Base-by-base conservation (phyloP, 768 basidiomycete genomes). In the Lentinula sp. region DNA sequence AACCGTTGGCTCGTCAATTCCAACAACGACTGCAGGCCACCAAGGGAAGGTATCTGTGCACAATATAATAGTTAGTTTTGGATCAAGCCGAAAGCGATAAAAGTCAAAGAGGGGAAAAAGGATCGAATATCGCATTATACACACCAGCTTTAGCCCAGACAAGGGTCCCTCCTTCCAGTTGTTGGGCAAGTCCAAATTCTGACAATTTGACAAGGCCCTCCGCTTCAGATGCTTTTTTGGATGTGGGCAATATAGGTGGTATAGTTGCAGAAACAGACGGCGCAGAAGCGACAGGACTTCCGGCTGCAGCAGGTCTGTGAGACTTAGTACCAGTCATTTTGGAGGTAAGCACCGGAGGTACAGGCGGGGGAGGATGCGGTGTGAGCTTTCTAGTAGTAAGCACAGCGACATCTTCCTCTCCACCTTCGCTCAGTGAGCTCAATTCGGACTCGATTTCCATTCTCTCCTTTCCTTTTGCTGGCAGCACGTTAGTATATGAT, bases 141-240 rank as follows among this genome's bases (percentile, higher is more conserved):
- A 62, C 65, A 87, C 88, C 77, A 59, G 82, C 76, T 79, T 93
- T 94, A 0, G 89, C 92, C 93, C 93, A 95, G 0, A 95, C 93
- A 92, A 56, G 20, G 12, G 62, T 60, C 23, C 58, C 65, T 20
- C 76, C 75, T 61, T 81, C 79, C 10, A 85, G 59, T 13, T 60
- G 64, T 57, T 75, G 71, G 3, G 73, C 79, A 8, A 74, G 66
- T 41, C 70, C 65, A 32, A 81, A 66, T 9, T 56, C 42, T 32
- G 28, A 67, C 18, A 23, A 1, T 39, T 48, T 48, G 7, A 9
- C 12, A 13, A 12, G 18, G 23, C 18, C 8, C 8, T 48, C 23
- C 8, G 20, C 6, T 48, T 20, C 60, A n/a, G 4, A 32, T 32
- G 51, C 36, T 15, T 33, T 32, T 13, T 51, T 51, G 6, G 50